These are phyloP conservation scores for Candida sithepensis DNA, from an alignment of 805 yeast species.

Conservation along the genomic window DNA sequence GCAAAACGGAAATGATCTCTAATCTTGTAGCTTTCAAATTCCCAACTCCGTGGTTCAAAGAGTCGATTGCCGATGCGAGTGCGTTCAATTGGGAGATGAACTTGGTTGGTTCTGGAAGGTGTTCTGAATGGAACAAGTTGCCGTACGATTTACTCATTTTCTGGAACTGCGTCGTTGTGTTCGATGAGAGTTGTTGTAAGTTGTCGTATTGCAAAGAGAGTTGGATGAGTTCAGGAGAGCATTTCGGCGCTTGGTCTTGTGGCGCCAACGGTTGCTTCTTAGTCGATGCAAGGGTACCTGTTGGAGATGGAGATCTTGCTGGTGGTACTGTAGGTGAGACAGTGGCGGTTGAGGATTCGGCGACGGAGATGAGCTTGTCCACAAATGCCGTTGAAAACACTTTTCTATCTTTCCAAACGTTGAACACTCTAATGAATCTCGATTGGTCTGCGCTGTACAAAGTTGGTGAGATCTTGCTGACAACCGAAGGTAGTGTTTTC, in stretches of 20 bases:
- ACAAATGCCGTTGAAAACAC: slow-evolving; percentile 35
- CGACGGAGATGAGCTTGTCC: slow-evolving; percentile 9
- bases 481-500: slow-evolving; percentile 28
- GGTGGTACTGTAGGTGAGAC: background rate
- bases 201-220: slow-evolving; percentile 21
- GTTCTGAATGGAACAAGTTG: slow-evolving; percentile 26
- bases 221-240: slow-evolving; percentile 25
- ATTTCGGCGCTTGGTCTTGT: slow-evolving; percentile 8
- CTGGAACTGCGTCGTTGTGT: slow-evolving; percentile 16
- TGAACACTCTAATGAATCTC: slow-evolving; percentile 47
- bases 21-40: slow-evolving; percentile 19
- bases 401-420: slow-evolving; percentile 55
- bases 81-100: slow-evolving; percentile 24
- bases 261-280: background rate
- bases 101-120: slow-evolving; percentile 29
- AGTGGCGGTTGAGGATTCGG: no score
- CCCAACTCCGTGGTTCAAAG: slow-evolving; percentile 10
- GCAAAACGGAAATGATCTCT: slow-evolving; percentile 22
- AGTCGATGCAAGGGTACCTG: background rate
- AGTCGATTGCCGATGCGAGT: slow-evolving; percentile 11
- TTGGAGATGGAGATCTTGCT: background rate
- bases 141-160: slow-evolving; percentile 22
- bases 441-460: slow-evolving; percentile 20
- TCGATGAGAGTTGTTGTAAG: slow-evolving; percentile 20
- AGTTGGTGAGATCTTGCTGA: background rate